These are phyloP conservation scores for Annulohypoxylon moriforme DNA, from an alignment of 495 filamentous ascomycete genomes.

Conservation along the genomic window DNA sequence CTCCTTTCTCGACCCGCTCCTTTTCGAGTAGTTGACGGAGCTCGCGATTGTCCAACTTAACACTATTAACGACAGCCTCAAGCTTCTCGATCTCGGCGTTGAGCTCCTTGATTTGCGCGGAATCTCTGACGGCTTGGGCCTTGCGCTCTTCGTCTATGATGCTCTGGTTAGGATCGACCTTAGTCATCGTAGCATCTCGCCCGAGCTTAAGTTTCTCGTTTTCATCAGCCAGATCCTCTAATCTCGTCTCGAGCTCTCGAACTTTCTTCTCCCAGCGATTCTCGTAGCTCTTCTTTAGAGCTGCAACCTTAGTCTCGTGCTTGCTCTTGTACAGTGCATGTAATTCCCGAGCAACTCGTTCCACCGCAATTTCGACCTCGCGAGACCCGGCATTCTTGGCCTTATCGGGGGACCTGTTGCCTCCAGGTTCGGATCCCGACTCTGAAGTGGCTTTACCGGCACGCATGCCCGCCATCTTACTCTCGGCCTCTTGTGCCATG, in stretches of 20 bases:
- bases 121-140: conserved; percentile 61
- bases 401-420: conserved; percentile 46
- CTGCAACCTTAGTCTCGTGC: conserved; percentile 93
- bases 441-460: conserved; percentile 60
- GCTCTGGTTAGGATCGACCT: conserved; percentile 62
- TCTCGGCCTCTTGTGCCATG: conserved; percentile 76
- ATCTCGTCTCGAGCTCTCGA: conserved; percentile 74
- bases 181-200: conserved; percentile 72
- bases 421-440: conserved; percentile 36
- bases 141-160: conserved; percentile 61
- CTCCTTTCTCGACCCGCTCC: conserved; percentile 92
- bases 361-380: conserved; percentile 88
- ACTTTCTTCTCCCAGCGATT: conserved; percentile 87
- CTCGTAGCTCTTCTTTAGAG: conserved; percentile 95
- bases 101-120: conserved; percentile 66
- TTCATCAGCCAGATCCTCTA: conserved; percentile 74
- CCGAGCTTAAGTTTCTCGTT: conserved; percentile 77
- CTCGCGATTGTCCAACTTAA: conserved; percentile 73
- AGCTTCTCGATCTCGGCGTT: conserved; percentile 77
- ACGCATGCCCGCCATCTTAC: conserved; percentile 74
- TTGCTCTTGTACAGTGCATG: conserved; percentile 96
- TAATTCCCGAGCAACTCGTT: conserved; percentile 87
- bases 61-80: conserved; percentile 70
- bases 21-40: conserved; percentile 73
- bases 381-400: conserved; percentile 45